These are phyloP conservation scores for Gonapodya prolifera DNA, from an alignment of 192 early-diverging fungal species.

Conservation along the genomic window DNA sequence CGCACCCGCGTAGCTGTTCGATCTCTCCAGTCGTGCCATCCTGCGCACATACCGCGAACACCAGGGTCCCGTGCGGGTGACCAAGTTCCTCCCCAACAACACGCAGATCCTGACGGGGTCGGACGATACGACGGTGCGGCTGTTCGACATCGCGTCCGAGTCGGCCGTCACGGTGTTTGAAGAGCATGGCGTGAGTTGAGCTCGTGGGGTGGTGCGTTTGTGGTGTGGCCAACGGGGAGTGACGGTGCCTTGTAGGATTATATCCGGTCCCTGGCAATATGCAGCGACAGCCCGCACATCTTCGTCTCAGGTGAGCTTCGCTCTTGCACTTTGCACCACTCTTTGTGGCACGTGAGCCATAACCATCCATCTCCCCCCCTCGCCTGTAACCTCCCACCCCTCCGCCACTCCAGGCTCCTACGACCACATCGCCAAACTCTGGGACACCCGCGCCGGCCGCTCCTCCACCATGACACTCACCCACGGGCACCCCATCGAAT, in stretches of 20 bases:
- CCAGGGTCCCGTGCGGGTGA: constrained; percentile 63
- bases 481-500: constrained; percentile 81
- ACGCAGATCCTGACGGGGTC: constrained; percentile 73
- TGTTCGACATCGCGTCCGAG: constrained; percentile 91
- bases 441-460: constrained; percentile 77
- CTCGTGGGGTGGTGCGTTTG: not conserved
- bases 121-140: constrained; percentile 80
- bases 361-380: no score
- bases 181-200: constrained; percentile 47
- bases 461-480: constrained; percentile 60
- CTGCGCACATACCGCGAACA: constrained; percentile 43
- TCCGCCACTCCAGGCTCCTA: no score
- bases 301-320: constrained; percentile 34
- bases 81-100: constrained; percentile 67
- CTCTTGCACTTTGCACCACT: no score
- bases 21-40: constrained; percentile 33
- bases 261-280: constrained; percentile 22
- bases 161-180: constrained; percentile 48
- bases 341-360: no score
- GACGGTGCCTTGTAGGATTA: no score
- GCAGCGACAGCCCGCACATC: constrained; percentile 1
- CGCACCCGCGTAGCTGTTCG: constrained; percentile 30
- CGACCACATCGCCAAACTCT: constrained; percentile 86
- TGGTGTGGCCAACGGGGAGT: not conserved
- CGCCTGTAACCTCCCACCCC: no score